Percentiles rank a stretch among this genome's conserved stretches.
Conservation (phyloP, 2,329 filamentous ascomycete genomes). For the Xylaria sp. region DNA sequence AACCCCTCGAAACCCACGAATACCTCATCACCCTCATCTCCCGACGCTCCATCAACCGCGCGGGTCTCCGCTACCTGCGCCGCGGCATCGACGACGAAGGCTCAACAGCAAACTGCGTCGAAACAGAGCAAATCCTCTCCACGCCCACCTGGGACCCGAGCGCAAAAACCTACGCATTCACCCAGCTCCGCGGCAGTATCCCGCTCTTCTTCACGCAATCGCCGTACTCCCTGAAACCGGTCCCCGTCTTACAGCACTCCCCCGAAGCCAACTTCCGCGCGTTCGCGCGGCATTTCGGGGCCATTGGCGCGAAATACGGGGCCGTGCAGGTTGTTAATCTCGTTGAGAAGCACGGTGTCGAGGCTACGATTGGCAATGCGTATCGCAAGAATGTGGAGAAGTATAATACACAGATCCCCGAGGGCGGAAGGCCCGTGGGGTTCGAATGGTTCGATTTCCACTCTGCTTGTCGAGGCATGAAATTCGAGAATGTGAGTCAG, state of each 20-base stretch:
- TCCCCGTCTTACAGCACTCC: conserved; percentile 77
- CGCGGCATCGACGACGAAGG: conserved; percentile 88
- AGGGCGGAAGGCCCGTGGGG: conserved; percentile 44
- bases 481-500: conserved; percentile 86
- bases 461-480: conserved; percentile 87
- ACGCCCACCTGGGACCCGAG: conserved; percentile 61
- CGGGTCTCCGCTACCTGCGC: conserved; percentile 83
- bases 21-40: conserved; percentile 88
- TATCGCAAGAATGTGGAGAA: conserved; percentile 65
- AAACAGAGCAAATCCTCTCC: conserved; percentile 91
- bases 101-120: conserved; percentile 81
- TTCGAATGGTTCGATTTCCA: conserved; percentile 99
- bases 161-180: conserved; percentile 72
- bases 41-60: conserved; percentile 77
- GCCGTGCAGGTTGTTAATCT: conserved; percentile 73
- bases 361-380: conserved; percentile 70
- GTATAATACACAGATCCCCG: conserved; percentile 60
- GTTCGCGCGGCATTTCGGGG: conserved; percentile 72
- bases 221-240: conserved; percentile 86
- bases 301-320: conserved; percentile 65
- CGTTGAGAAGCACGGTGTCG: conserved; percentile 81
- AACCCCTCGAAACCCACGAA: conserved; percentile 17
- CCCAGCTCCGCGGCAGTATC: conserved; percentile 86
- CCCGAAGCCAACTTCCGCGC: conserved; percentile 71
- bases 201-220: conserved; percentile 94